These are phyloP conservation scores for Pachysolen tannophilus DNA, from an alignment of 805 yeast genomes.

Conservation along the genomic window DNA sequence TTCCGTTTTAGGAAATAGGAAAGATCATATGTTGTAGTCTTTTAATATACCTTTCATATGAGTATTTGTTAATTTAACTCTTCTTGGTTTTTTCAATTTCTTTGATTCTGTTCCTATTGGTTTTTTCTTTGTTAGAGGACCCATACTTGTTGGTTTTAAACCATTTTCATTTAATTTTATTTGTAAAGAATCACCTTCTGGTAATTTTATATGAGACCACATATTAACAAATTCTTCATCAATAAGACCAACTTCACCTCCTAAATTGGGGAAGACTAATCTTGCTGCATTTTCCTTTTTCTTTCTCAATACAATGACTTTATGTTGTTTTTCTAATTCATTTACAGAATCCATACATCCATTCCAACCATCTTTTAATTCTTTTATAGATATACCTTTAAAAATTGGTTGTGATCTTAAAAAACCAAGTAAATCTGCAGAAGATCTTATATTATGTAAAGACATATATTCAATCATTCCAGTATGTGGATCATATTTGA, in stretches of 20 bases:
- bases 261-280: constrained; percentile 76
- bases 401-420: constrained; percentile 78
- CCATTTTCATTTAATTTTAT: constrained; percentile 71
- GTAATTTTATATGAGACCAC: constrained; percentile 78
- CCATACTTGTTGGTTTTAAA: constrained; percentile 96
- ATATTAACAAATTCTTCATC: constrained; percentile 75
- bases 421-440: constrained; percentile 66
- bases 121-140: constrained; percentile 75
- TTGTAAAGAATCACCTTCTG: constrained; percentile 76
- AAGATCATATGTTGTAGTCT: constrained; percentile 44
- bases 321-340: constrained; percentile 67
- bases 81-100: constrained; percentile 86
- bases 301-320: constrained; percentile 77
- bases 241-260: constrained; percentile 57
- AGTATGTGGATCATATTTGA: constrained; percentile 53
- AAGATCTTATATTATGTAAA: constrained; percentile 76
- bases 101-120: constrained; percentile 45
- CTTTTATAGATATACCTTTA: constrained; percentile 77
- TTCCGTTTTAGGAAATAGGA: too few species aligned
- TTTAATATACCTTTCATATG: constrained; percentile 94
- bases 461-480: constrained; percentile 81
- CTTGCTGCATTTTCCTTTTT: constrained; percentile 94
- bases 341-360: constrained; percentile 76
- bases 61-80: constrained; percentile 90
- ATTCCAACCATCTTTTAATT: constrained; percentile 86